These are phyloP conservation scores for Datisca glomerata DNA, from an alignment of 306 rosid species.

Conservation along the genomic window DNA sequence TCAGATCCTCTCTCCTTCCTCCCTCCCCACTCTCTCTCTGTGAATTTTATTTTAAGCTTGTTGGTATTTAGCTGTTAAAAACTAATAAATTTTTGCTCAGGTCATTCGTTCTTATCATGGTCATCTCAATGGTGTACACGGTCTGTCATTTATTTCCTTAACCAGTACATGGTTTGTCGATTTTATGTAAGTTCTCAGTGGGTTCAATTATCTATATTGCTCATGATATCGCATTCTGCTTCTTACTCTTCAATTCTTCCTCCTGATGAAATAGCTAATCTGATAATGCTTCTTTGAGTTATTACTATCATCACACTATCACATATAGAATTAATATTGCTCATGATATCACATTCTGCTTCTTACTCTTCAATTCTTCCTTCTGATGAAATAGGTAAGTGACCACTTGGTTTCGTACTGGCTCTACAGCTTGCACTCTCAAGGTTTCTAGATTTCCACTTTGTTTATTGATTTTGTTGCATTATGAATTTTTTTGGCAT, in stretches of 20 bases:
- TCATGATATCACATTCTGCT: not conserved
- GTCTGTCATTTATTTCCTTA: no score
- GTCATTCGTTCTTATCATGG: slow-evolving; percentile 95
- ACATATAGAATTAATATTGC: not conserved
- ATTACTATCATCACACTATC: no score
- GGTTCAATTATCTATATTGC: no score
- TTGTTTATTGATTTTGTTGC: not conserved
- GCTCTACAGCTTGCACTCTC: slow-evolving; percentile 96
- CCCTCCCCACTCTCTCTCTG: not conserved
- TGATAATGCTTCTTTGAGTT: no score
- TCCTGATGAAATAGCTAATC: slow-evolving; percentile 26
- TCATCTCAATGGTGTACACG: slow-evolving; percentile 98
- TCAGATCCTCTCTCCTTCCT: slow-evolving; percentile 11
- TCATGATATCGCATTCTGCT: not conserved
- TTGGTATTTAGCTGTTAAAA: slow-evolving; percentile 4
- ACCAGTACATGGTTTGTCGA: no score
- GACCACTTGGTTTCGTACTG: slow-evolving; percentile 99
- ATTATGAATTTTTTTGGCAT: slow-evolving; percentile 1
- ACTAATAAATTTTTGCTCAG: slow-evolving; percentile 23
- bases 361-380: not conserved
- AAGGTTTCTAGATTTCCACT: slow-evolving; percentile 48
- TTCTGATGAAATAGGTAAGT: slow-evolving; percentile 54
- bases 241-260: not conserved
- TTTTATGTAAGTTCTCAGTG: no score
- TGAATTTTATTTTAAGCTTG: not conserved